Evolutionary conservation across 2,329 filamentous ascomycete genomes (phyloP).

Genomic region (Beauveria varroae): DNA sequence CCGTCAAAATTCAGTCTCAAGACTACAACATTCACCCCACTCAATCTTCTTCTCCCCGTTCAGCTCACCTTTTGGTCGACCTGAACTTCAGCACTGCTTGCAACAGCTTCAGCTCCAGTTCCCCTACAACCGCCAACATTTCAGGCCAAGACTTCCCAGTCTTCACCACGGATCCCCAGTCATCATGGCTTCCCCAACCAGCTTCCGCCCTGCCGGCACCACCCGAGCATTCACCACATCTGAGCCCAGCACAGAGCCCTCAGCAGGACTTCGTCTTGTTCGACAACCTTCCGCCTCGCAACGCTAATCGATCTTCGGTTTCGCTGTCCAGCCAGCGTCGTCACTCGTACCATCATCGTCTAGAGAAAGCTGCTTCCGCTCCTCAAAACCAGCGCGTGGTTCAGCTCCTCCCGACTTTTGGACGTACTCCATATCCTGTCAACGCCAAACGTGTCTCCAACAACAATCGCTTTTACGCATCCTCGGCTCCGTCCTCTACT

Average conservation of each 20-base stretch:
- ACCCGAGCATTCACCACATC: conserved; percentile 49
- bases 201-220: conserved; percentile 55
- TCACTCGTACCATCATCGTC: conserved; percentile 40
- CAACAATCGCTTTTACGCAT: conserved; percentile 58
- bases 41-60: conserved; percentile 32
- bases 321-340: conserved; percentile 35
- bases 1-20: conserved; percentile 48
- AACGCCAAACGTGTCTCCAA: conserved; percentile 53
- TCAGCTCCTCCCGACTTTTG: conserved; percentile 51
- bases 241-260: conserved; percentile 36
- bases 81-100: conserved; percentile 62
- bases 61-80: conserved; percentile 52
- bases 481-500: conserved; percentile 55
- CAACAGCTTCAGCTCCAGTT: conserved; percentile 50
- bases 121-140: conserved; percentile 51
- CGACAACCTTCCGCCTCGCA: conserved; percentile 41
- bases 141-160: conserved; percentile 59
- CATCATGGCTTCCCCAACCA: conserved; percentile 74
- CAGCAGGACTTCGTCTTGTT: conserved; percentile 76
- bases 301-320: conserved; percentile 30
- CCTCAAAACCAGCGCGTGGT: conserved; percentile 53
- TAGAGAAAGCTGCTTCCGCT: conserved; percentile 29
- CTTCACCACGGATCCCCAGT: conserved; percentile 77
- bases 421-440: conserved; percentile 46
- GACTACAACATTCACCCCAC: conserved; percentile 37